Percentiles rank a stretch among this genome's conserved stretches.
Conservation (phyloP, 1,284 basidiomycete genomes). For the Trichosporon sp. region DNA sequence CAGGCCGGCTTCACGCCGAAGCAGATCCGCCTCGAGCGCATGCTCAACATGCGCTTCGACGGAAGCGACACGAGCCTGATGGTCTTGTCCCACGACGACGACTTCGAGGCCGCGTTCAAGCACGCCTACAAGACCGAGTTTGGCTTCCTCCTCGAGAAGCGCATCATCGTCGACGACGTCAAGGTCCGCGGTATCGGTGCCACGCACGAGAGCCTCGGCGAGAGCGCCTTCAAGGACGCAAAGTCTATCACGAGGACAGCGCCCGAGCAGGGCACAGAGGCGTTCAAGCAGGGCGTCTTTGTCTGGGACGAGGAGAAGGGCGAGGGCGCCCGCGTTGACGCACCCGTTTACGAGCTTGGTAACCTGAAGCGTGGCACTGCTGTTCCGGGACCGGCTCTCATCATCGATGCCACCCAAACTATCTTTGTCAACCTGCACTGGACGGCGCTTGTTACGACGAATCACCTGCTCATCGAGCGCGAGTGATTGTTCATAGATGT, state of each 20-base stretch:
- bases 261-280: slow-evolving; percentile 43
- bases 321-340: slow-evolving; percentile 51
- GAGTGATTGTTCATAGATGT: neutral
- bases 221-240: slow-evolving; percentile 72
- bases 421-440: slow-evolving; percentile 43
- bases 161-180: slow-evolving; percentile 82
- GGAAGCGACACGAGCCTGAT: slow-evolving; percentile 77
- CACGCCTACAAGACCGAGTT: slow-evolving; percentile 74
- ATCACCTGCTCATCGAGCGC: slow-evolving; percentile 12
- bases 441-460: slow-evolving; percentile 14
- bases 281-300: slow-evolving; percentile 28
- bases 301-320: slow-evolving; percentile 16
- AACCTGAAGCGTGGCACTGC: slow-evolving; percentile 62
- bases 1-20: slow-evolving; percentile 72
- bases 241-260: slow-evolving; percentile 25
- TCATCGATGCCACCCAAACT: slow-evolving; percentile 42
- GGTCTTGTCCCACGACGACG: slow-evolving; percentile 59
- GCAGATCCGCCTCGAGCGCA: slow-evolving; percentile 66
- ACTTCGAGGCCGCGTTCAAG: slow-evolving; percentile 75
- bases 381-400: slow-evolving; percentile 49
- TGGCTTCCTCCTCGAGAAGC: slow-evolving; percentile 80
- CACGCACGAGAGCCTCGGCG: slow-evolving; percentile 75
- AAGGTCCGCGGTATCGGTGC: slow-evolving; percentile 76
- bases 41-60: slow-evolving; percentile 88
- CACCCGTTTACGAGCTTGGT: slow-evolving; percentile 71